phyloP scores from a whole-genome alignment of 2,329 filamentous ascomycete genomes.

The Macrophomina phaseolina region DNA sequence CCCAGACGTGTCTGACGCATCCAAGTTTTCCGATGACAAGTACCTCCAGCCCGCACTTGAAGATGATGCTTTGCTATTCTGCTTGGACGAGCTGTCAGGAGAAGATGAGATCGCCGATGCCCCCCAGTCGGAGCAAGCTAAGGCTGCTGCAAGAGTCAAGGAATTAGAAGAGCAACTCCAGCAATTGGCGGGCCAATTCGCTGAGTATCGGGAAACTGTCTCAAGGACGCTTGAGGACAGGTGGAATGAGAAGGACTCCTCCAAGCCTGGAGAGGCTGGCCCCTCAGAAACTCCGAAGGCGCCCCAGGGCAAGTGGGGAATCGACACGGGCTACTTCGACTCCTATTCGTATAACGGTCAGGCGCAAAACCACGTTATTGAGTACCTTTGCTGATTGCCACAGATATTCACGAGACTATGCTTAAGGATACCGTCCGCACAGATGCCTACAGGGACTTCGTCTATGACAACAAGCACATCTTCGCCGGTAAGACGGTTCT shows the following conservation, averaged over 20 bases:
- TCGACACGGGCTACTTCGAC: constrained; percentile 64
- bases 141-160: constrained; percentile 5
- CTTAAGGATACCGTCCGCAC: constrained; percentile 88
- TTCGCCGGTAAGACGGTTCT: constrained; percentile 87
- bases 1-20: constrained; percentile 64
- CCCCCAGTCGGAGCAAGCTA: constrained; percentile 34
- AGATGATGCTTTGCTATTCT: constrained; percentile 88
- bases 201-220: constrained; percentile 46
- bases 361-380: constrained; percentile 30
- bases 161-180: constrained; percentile 28
- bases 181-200: constrained; percentile 47
- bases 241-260: constrained; percentile 45
- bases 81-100: constrained; percentile 73
- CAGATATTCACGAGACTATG: constrained; percentile 95
- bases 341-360: constrained; percentile 72
- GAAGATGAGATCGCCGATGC: background rate
- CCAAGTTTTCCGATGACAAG: constrained; percentile 75
- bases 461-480: constrained; percentile 87
- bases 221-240: constrained; percentile 31
- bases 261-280: constrained; percentile 38
- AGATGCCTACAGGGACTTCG: constrained; percentile 91
- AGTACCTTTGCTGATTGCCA: constrained; percentile 17
- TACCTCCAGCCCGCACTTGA: constrained; percentile 85
- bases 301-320: constrained; percentile 54
- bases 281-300: constrained; percentile 29